Evolutionary conservation across 2,329 filamentous ascomycete genomes (phyloP), one percentile per base, ranked within the genome.

Genomic region (Emergomyces orientalis): DNA sequence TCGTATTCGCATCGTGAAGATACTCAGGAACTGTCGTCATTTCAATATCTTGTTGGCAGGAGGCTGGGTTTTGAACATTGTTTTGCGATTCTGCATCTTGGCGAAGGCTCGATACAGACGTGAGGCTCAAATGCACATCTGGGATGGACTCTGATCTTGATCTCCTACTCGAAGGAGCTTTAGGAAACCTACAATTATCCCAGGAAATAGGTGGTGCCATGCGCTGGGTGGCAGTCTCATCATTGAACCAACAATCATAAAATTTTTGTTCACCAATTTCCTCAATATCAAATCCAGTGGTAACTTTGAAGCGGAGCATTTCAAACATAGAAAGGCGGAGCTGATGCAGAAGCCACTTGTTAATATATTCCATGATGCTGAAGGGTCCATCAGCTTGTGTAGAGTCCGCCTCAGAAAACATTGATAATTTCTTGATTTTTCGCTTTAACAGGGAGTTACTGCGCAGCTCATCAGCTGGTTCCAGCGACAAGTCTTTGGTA

Each of bases 341-440:
- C 39, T 52, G 43, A 54, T 61, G 59, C n/a, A 61, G 59, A 25
- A 54, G 47, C 47, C 59, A 61, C 32, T 9, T 61, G 17, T 54
- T 60, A 27, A 60, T 60, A 34, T 41, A 41, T 22, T 39, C 45
- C 4, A 45, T 11, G 25, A 22, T 39, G 30, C 14, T 52, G 13
- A 61, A 19, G 1, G 27, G 32, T 13, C 14, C 19, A 34, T 37
- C 30, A 17, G 45, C n/a, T 30, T 47, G 39, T 3, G 9, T 27
- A 37, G 39, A 7, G 27, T 47, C 17, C 41, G 27, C 25, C 9
- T 49, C 47, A 9, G 9, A 27, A 61, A 54, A 41, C 11, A 61
- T 6, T 3, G 34, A 52, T 19, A 32, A 30, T 8, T 19, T 13
- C 37, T 54, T 30, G n/a, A 39, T 57, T 47, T 25, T 37, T 11